A percentile compares a stretch with the other conserved stretches of the same genome.
Conservation (phyloP, 306 rosid species). For the Cyclanthera cordifolia region DNA sequence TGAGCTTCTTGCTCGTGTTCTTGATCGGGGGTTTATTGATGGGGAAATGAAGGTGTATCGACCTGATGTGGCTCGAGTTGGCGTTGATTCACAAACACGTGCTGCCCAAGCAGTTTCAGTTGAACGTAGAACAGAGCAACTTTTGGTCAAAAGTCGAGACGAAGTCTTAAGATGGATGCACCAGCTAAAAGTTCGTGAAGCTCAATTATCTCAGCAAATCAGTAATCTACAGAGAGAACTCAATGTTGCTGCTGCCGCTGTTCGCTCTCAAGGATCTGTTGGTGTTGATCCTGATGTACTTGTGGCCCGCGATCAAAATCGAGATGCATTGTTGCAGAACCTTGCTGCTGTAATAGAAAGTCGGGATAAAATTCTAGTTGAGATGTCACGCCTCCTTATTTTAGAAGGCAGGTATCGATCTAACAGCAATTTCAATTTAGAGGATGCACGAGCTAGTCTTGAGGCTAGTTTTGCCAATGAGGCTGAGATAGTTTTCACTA, state of each 20-base stretch:
- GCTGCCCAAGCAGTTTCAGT: constrained; percentile 99
- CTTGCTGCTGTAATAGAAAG: constrained; percentile 89
- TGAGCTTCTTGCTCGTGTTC: constrained; percentile 97
- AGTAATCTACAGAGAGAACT: constrained; percentile 73
- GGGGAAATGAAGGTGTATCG: constrained; percentile 99
- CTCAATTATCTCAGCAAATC: constrained; percentile 64
- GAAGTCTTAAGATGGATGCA: constrained; percentile 88
- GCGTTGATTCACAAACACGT: constrained; percentile 96
- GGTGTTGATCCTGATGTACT: constrained; percentile 95
- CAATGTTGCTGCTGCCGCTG: constrained; percentile 75
- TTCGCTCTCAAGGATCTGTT: constrained; percentile 91
- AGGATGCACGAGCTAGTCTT: constrained; percentile 89
- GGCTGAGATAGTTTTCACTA: constrained; percentile 93
- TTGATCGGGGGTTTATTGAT: constrained; percentile 92
- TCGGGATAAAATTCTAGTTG: constrained; percentile 83
- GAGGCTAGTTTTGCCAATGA: constrained; percentile 99
- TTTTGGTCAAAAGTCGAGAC: constrained; percentile 68
- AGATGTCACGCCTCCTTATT: constrained; percentile 83
- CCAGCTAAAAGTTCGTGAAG: constrained; percentile 68
- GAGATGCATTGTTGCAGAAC: constrained; percentile 70
- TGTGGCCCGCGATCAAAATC: constrained; percentile 77
- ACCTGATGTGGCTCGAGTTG: constrained; percentile 97
- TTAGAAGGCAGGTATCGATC: constrained; percentile 80
- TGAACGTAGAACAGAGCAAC: constrained; percentile 97
- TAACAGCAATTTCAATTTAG: constrained; percentile 71